phyloP scores from a whole-genome alignment of 1,284 basidiomycete species.

The Neolentinus lepideus region DNA sequence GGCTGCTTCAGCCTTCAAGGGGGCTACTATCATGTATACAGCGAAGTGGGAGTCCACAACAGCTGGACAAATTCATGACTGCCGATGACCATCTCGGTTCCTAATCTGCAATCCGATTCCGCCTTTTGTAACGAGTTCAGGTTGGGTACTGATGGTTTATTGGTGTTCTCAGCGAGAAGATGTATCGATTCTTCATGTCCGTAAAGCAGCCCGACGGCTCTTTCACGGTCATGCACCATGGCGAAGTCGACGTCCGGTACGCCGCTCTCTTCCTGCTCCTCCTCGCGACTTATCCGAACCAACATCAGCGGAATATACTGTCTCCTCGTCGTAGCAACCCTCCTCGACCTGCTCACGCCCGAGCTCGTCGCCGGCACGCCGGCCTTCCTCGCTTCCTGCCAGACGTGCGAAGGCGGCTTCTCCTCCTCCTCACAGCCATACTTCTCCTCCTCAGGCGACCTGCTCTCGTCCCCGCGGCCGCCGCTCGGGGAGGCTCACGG shows the following conservation, averaged over 20 bases:
- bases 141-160: too few relatives aligned
- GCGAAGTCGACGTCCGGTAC: slow-evolving; percentile 92
- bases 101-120: too few relatives aligned
- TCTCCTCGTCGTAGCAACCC: slow-evolving; percentile 59
- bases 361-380: slow-evolving; percentile 70
- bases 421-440: slow-evolving; percentile 77
- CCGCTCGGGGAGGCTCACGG: slow-evolving; percentile 93
- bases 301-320: slow-evolving; percentile 65
- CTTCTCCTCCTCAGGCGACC: slow-evolving; percentile 26
- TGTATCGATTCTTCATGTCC: slow-evolving; percentile 89
- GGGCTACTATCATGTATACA: too few relatives aligned
- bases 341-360: slow-evolving; percentile 82
- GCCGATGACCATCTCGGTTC: too few relatives aligned
- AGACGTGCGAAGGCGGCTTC: slow-evolving; percentile 98
- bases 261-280: neutral
- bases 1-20: too few relatives aligned
- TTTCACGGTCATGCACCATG: slow-evolving; percentile 83
- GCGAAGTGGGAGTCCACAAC: too few relatives aligned
- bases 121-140: too few relatives aligned
- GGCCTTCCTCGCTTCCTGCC: slow-evolving; percentile 72
- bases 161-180: slow-evolving; percentile 40
- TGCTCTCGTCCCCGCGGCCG: slow-evolving; percentile 41
- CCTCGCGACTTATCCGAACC: neutral
- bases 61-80: too few relatives aligned
- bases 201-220: slow-evolving; percentile 94